Evolutionary conservation across 2,329 filamentous ascomycete species (phyloP).

Genomic region (Penicillium sclerotigenum): DNA sequence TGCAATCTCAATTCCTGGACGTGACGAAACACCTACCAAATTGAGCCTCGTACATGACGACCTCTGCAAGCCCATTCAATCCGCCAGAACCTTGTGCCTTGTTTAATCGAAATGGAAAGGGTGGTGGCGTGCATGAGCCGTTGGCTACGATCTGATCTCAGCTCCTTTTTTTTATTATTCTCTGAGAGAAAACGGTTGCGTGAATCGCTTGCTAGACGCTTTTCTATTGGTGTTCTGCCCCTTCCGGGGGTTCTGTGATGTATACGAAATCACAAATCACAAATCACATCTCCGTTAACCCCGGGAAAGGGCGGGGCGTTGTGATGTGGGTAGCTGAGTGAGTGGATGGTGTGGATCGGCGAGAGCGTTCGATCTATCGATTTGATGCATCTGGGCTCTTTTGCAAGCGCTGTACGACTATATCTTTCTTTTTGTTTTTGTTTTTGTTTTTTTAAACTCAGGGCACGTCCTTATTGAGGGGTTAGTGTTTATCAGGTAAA

Average conservation of each 20-base stretch:
- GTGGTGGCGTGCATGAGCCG: slow-evolving; percentile 8
- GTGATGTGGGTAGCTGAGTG: background rate
- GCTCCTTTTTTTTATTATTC: background rate
- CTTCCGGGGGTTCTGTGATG: background rate
- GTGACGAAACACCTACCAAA: background rate
- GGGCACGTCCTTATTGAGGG: background rate
- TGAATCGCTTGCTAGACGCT: background rate
- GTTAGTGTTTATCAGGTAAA: background rate
- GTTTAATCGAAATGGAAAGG: background rate
- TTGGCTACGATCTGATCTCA: slow-evolving; percentile 5
- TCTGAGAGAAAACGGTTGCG: background rate
- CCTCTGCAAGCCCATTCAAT: background rate
- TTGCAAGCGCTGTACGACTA: background rate
- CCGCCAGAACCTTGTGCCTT: background rate
- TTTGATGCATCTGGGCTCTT: background rate
- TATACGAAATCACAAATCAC: background rate
- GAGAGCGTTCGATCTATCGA: slow-evolving; percentile 1
- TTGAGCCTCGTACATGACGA: background rate
- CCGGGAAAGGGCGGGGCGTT: background rate
- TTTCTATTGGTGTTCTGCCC: background rate
- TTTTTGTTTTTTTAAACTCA: background rate
- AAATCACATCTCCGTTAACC: background rate
- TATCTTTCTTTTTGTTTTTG: background rate
- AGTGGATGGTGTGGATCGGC: background rate
- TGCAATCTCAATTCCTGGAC: background rate